Base-by-base conservation (phyloP, 768 basidiomycete species). In the Kwoniella sp. region DNA sequence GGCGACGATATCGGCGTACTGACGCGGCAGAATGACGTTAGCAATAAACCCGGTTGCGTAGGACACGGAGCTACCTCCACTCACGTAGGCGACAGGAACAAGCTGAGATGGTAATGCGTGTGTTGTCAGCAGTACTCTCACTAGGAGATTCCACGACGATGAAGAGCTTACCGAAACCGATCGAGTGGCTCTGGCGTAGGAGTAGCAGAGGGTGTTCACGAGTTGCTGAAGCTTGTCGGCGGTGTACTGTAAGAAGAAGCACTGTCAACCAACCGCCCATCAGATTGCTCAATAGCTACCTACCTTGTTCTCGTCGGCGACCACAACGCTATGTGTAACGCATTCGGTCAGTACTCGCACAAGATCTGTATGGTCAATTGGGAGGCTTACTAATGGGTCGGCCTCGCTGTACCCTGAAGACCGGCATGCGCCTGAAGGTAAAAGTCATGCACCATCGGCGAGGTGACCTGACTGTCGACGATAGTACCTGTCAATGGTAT, bases 371-470 rank as follows among this genome's bases (percentile, higher is more conserved):
- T n/a, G n/a, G n/a, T n/a, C n/a, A n/a, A n/a, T n/a, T n/a, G n/a
- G n/a, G n/a, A n/a, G n/a, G n/a, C 73, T 59, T 47, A 74, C 71
- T 77, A 76, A 51, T 79, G 78, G n/a, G 79, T 80, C 0, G 79
- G 77, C 12, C 71, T 48, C 2, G 79, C 77, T 2, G 79, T 80
- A 22, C 79, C 79, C 55, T 77, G 74, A 20, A 78, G 65, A 59
- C 79, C 79, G 47, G 76, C 71, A 48, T 77, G 76, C 20, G 76
- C 73, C 63, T 80, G 79, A 13, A 78, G 68, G 64, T 76, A 80
- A 58, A 80, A 80, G 58, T 80, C 79, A 48, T 77, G 77, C 5
- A 76, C 76, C 68, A 76, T 77, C 2, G 79, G 79, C 30, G 78
- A 77, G 25, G 69, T 71, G 20, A 79, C 76, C 47, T 65, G 65